phyloP scores from a whole-genome alignment of 2,329 filamentous ascomycete genomes.

The Calonectria henricotiae region DNA sequence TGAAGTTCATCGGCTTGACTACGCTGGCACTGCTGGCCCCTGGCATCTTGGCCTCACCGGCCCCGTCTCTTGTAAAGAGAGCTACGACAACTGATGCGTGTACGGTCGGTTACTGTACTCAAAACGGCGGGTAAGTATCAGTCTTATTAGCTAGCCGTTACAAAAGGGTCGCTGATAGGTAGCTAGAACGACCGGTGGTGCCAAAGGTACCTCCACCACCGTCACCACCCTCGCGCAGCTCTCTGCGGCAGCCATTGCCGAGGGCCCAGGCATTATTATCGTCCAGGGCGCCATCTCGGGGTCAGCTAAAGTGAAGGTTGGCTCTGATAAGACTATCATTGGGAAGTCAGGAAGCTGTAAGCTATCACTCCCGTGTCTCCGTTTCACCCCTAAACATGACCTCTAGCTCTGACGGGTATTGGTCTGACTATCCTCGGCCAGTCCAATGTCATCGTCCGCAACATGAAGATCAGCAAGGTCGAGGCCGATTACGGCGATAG shows the following conservation, averaged over 20 bases:
- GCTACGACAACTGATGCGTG: background rate
- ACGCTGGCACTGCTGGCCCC: slow-evolving; percentile 8
- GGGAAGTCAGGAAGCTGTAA: slow-evolving; percentile 47
- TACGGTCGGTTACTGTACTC: slow-evolving; percentile 11
- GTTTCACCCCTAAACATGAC: background rate
- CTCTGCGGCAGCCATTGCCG: slow-evolving; percentile 39
- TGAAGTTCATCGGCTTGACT: slow-evolving; percentile 9
- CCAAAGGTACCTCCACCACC: slow-evolving; percentile 35
- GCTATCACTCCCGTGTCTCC: slow-evolving; percentile 54
- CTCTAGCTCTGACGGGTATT: slow-evolving; percentile 12
- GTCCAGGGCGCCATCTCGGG: slow-evolving; percentile 48
- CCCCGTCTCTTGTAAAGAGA: slow-evolving; percentile 11
- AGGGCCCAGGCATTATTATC: slow-evolving; percentile 40
- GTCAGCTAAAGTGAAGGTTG: slow-evolving; percentile 47
- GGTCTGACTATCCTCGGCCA: slow-evolving; percentile 5
- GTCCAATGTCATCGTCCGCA: slow-evolving; percentile 14
- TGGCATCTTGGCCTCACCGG: background rate
- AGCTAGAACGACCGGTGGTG: slow-evolving; percentile 5
- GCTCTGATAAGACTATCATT: slow-evolving; percentile 48
- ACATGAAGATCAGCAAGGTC: slow-evolving; percentile 17
- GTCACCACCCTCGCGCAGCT: slow-evolving; percentile 44
- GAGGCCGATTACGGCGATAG: slow-evolving; percentile 58
- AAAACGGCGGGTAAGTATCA: background rate
- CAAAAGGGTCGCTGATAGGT: background rate
- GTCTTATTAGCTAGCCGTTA: background rate